Base-by-base conservation (phyloP, 2,329 filamentous ascomycete species). In the Aspergillaceae sp. region DNA sequence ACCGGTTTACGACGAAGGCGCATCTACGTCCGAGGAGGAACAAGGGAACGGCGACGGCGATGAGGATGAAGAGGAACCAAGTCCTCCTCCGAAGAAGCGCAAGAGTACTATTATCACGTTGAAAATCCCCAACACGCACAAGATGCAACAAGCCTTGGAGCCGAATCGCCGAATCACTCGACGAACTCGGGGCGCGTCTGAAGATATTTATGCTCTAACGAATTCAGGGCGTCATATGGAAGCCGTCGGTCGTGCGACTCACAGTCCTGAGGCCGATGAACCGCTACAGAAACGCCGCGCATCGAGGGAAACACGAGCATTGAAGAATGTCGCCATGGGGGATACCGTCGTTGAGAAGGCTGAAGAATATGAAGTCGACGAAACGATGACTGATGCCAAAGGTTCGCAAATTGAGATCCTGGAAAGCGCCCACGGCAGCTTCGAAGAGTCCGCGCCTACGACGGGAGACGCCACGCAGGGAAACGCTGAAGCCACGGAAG, bases 161-260 rank as follows among this genome's bases (percentile, higher is more conserved):
- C 36, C 50, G 55, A 69, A 48, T 52, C 58, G 80, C 51, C 73
- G 78, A 50, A 80, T 74, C 51, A 80, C 77, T 57, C 78, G 80
- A 40, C 70, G 79, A 11, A 79, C 74, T 27, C 77, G 79, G 50
- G 77, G 79, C 51, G 68, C 75, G 3, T 73, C 76, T 28, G 74
- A 76, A 33, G 73, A 77, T 32, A 72, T 82, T 9, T 65, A 80
- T 40, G 77, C 75, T 10, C 65, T 83, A 40, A 77, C 78, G 3
- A 75, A 78, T 51, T 81, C 78, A 5, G 79, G 79, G 11, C 74
- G 70, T 48, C 78, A 82, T 59, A 71, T 73, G 48, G 63, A 77
- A 45, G 69, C 78, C 4, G 67, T 80, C 7, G 70, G 77, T 49
- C 67, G 72, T 52, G 76, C 74, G 28, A 79, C 78, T 2, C 67